Percentiles rank a stretch among this genome's conserved stretches.
phyloP scores from a whole-genome alignment of 2,329 filamentous ascomycete species.

The Venturiaceae sp. region DNA sequence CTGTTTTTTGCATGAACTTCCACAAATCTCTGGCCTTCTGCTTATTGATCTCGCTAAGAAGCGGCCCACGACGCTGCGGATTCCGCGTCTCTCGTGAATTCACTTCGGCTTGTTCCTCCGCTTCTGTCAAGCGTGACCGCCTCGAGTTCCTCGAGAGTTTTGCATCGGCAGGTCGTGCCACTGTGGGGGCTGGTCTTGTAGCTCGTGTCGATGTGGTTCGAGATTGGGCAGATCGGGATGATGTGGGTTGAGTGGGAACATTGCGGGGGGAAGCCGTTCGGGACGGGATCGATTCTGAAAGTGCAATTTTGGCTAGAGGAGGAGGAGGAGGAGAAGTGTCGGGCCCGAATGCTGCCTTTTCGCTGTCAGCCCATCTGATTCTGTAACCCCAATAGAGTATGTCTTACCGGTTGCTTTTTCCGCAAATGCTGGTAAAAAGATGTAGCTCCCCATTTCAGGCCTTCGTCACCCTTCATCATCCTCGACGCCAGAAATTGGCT shows the following conservation, averaged over 20 bases:
- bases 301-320: background rate
- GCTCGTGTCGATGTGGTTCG: background rate
- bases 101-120: background rate
- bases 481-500: constrained; percentile 33
- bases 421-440: constrained; percentile 31
- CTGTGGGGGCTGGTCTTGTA: background rate
- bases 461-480: constrained; percentile 34
- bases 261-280: background rate
- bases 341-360: constrained; percentile 9
- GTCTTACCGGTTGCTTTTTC: constrained; percentile 22
- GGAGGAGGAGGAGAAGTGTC: background rate
- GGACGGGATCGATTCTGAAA: background rate
- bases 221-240: background rate
- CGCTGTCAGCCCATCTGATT: background rate
- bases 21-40: constrained; percentile 23
- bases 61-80: background rate
- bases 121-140: background rate
- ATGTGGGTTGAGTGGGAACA: background rate
- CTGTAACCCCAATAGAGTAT: too few species aligned
- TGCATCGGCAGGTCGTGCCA: background rate
- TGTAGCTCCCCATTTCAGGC: constrained; percentile 31
- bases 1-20: constrained; percentile 28
- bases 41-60: constrained; percentile 12
- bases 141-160: background rate
- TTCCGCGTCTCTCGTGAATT: background rate